Evolutionary conservation across 192 early-diverging fungal species (phyloP).

Genomic region (Coemansia sp.): DNA sequence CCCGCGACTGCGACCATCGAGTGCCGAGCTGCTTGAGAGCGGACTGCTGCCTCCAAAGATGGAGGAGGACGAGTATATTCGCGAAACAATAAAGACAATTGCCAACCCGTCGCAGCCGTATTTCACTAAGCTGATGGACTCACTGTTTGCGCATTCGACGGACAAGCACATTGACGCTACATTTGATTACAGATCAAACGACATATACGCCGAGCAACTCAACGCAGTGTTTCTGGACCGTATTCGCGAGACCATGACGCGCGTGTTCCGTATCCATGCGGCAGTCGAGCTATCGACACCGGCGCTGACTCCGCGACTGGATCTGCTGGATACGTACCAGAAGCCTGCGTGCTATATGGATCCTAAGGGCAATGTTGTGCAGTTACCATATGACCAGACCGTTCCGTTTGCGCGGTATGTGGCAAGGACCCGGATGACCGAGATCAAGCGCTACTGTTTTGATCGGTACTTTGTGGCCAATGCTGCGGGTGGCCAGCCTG

Average conservation of each 20-base stretch:
- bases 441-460: constrained; percentile 85
- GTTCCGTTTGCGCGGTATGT: constrained; percentile 89
- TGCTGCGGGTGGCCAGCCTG: constrained; percentile 81
- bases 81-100: constrained; percentile 87
- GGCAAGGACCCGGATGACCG: constrained; percentile 66
- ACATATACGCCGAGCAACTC: constrained; percentile 58
- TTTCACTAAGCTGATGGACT: constrained; percentile 75
- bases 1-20: constrained; percentile 76
- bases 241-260: constrained; percentile 70
- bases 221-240: constrained; percentile 67
- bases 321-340: constrained; percentile 60
- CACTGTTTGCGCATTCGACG: constrained; percentile 74
- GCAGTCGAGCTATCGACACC: constrained; percentile 83
- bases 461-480: constrained; percentile 82
- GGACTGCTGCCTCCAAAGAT: constrained; percentile 77
- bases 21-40: constrained; percentile 78
- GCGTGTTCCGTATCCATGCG: constrained; percentile 81
- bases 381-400: constrained; percentile 86
- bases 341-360: constrained; percentile 80
- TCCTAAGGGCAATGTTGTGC: constrained; percentile 76
- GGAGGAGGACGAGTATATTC: constrained; percentile 89
- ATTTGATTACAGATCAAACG: constrained; percentile 74
- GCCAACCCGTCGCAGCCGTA: constrained; percentile 87
- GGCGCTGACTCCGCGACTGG: constrained; percentile 75
- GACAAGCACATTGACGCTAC: constrained; percentile 89